Evolutionary conservation across 1,284 basidiomycete genomes (phyloP), one percentile per base, ranked within the genome.

Genomic region (Cryptococcus hybrid): DNA sequence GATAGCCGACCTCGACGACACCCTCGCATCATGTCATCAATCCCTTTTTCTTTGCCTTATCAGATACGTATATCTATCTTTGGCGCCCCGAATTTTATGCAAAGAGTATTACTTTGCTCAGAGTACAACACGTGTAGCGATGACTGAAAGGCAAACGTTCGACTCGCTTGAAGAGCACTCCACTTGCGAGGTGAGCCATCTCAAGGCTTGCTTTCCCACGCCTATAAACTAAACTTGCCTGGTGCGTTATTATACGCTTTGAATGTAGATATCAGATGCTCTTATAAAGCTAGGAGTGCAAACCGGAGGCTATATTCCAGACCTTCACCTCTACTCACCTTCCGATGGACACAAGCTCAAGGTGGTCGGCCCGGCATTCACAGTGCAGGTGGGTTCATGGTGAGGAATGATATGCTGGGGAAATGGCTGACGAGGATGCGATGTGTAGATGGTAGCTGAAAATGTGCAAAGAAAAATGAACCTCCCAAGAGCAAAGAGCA

Each of bases 301-400:
- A 4, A 83, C 86, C 66, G 93, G 92, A 1, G 93, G 94, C 0
- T 83, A 86, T 69, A 81, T 97, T 39, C 86, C 92, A 1, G 92
- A 94, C 73, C 84, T 98, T 34, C 79, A 84, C 47, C 80, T 84
- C 63, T 74, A 83, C 53, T 85, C 85, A 15, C 83, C 85, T 18
- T 61, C 63, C 24, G 71, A 74, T 11, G 80, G 76, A 75, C 87
- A 58, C 84, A 56, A 65, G 24, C 65, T 65, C 62, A 70, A 68
- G 52, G 69, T 84, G n/a, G 79, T 88, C 62, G 91, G 88, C 0
- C 89, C 88, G 11, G 93, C 91, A 0, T 96, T 90, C 70, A 97
- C 94, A 1, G 92, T 97, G 52, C 83, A 88, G 69, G 80, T 80
- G 54, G 35, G 73, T 30, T 30, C 30, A 30, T 30, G 58, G 6